A percentile compares a stretch with the other conserved stretches of the same genome.
phyloP scores from a whole-genome alignment of 2,329 filamentous ascomycete species.

The Hirsutella rhossiliensis region DNA sequence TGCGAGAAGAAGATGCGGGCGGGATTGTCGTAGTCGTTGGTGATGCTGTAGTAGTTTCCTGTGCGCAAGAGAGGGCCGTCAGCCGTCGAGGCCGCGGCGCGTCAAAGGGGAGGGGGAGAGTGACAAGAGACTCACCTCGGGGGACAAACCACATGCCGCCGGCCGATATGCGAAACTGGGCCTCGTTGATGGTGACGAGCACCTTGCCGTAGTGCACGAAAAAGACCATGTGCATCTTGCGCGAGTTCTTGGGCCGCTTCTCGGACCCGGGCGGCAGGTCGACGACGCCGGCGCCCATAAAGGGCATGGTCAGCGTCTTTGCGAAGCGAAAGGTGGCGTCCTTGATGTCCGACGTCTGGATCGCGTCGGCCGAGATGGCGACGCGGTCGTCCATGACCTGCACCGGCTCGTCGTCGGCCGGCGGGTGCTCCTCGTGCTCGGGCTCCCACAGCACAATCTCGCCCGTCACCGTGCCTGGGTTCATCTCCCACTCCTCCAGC shows the following conservation, averaged over 20 bases:
- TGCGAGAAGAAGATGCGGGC: slow-evolving; percentile 89
- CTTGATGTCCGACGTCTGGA: slow-evolving; percentile 45
- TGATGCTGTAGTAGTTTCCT: slow-evolving; percentile 93
- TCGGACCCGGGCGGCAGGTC: slow-evolving; percentile 73
- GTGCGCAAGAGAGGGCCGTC: slow-evolving; percentile 22
- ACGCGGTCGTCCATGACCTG: slow-evolving; percentile 42
- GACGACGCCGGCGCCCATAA: slow-evolving; percentile 83
- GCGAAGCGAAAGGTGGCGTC: slow-evolving; percentile 73
- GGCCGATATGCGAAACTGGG: slow-evolving; percentile 68
- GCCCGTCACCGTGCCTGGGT: slow-evolving; percentile 51
- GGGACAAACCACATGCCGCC: slow-evolving; percentile 93
- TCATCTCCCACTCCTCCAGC: slow-evolving; percentile 59
- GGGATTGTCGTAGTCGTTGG: slow-evolving; percentile 60
- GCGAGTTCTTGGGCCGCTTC: slow-evolving; percentile 83
- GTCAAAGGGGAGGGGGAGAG: not conserved
- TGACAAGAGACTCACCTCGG: slow-evolving; percentile 47
- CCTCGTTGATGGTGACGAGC: slow-evolving; percentile 63
- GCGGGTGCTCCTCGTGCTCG: slow-evolving; percentile 40
- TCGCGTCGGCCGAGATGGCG: slow-evolving; percentile 41
- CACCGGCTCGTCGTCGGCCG: slow-evolving; percentile 40
- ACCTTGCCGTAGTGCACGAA: slow-evolving; percentile 81
- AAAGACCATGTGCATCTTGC: slow-evolving; percentile 96
- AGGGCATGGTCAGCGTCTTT: slow-evolving; percentile 73
- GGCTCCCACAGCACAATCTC: slow-evolving; percentile 54
- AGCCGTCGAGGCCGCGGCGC: slow-evolving; percentile 2